phyloP scores from a whole-genome alignment of 805 yeast species.

The Starmera caribaea region DNA sequence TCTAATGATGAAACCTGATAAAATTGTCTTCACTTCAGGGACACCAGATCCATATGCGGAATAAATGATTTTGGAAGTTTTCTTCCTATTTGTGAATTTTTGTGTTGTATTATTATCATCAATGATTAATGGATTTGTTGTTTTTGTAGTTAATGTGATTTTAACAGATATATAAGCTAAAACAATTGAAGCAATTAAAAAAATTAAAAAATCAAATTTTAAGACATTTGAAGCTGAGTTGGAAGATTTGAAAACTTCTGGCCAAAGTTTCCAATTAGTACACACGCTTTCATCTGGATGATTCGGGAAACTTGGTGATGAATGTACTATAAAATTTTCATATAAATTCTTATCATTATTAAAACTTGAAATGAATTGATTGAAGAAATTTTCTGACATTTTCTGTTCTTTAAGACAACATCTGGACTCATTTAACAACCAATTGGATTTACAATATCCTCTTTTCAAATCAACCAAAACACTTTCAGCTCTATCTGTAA shows the following conservation, averaged over 20 bases:
- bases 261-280: constrained; percentile 37
- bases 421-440: constrained; percentile 31
- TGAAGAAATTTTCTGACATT: constrained; percentile 1
- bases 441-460: constrained; percentile 39
- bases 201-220: constrained; percentile 25
- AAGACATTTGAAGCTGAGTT: background rate
- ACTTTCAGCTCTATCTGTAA: constrained; percentile 37
- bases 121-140: constrained; percentile 20
- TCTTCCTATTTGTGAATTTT: background rate
- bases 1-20: constrained; percentile 49
- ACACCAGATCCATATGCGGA: constrained; percentile 53
- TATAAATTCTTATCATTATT: no score
- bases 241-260: constrained; percentile 13
- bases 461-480: constrained; percentile 39
- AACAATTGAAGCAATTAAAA: constrained; percentile 26
- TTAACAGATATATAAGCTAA: constrained; percentile 36
- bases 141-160: constrained; percentile 37
- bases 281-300: constrained; percentile 13
- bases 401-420: constrained; percentile 26
- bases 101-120: background rate
- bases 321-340: no score
- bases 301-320: no score
- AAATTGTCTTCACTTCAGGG: constrained; percentile 50
- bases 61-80: constrained; percentile 23
- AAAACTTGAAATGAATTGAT: no score